Percentiles rank a stretch among this genome's conserved stretches.
Evolutionary conservation across 2,329 filamentous ascomycete genomes (phyloP).

Genomic region (Hysterium pulicare): DNA sequence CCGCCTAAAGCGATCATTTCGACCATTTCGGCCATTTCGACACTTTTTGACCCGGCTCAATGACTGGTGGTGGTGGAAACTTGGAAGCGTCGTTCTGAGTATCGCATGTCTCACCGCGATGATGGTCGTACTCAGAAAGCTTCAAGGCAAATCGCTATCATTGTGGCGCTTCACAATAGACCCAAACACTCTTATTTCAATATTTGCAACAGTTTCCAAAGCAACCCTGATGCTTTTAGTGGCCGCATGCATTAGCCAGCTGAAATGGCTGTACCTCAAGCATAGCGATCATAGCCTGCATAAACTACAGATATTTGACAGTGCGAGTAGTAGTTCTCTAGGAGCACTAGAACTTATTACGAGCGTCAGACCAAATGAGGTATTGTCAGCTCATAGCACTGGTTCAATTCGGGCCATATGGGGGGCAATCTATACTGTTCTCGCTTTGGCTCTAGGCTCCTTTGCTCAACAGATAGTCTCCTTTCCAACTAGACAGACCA

Average conservation of each 20-base stretch:
- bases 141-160: constrained; percentile 6
- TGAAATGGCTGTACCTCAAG: constrained; percentile 26
- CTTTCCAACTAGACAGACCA: not conserved
- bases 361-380: too few species aligned
- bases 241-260: constrained; percentile 25
- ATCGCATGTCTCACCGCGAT: constrained; percentile 5
- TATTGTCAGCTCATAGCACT: not conserved
- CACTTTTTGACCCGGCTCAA: constrained; percentile 1
- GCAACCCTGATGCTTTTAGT: constrained; percentile 19
- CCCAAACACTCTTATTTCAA: constrained; percentile 13
- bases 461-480: not conserved
- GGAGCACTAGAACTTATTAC: constrained; percentile 13
- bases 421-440: not conserved
- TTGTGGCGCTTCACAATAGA: constrained; percentile 8
- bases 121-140: constrained; percentile 2
- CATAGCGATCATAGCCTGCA: constrained; percentile 13
- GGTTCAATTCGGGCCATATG: not conserved
- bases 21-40: too few species aligned
- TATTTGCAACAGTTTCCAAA: constrained; percentile 25
- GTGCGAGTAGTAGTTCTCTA: constrained; percentile 26
- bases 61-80: constrained; percentile 10
- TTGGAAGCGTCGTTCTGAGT: constrained; percentile 7
- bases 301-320: constrained; percentile 22
- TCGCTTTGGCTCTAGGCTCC: not conserved
- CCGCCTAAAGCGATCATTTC: too few species aligned